phyloP scores from a whole-genome alignment of 768 basidiomycete species.

The Termitomyces sp. region DNA sequence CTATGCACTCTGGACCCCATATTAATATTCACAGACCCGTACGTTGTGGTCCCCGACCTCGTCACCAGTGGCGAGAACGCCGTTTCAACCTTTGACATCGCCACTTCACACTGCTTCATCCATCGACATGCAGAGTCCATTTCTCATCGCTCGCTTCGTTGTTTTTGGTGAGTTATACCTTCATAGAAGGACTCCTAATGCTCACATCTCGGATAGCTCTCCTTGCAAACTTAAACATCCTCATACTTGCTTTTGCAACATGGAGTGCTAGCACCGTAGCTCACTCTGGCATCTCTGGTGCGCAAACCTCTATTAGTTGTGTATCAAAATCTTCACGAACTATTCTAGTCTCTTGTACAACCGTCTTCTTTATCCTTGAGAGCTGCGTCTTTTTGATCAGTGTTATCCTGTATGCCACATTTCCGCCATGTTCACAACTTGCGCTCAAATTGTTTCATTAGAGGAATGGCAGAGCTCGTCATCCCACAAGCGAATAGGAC shows the following conservation, averaged over 20 bases:
- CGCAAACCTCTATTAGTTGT: neutral
- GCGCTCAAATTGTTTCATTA: slow-evolving; percentile 5
- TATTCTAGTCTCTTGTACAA: slow-evolving; percentile 40
- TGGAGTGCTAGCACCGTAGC: slow-evolving; percentile 49
- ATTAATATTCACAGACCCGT: neutral
- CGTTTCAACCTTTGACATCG: slow-evolving; percentile 3
- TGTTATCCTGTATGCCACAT: slow-evolving; percentile 28
- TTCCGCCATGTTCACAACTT: neutral
- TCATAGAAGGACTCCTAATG: neutral
- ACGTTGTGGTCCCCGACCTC: slow-evolving; percentile 1
- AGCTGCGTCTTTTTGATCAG: slow-evolving; percentile 35
- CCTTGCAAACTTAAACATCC: slow-evolving; percentile 45
- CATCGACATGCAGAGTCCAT: slow-evolving; percentile 45
- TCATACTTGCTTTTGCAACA: slow-evolving; percentile 51
- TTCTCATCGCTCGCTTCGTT: slow-evolving; percentile 54
- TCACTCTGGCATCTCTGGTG: slow-evolving; percentile 34
- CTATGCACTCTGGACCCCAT: neutral
- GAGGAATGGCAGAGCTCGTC: slow-evolving; percentile 36
- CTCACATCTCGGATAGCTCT: slow-evolving; percentile 35
- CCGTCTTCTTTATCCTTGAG: slow-evolving; percentile 46
- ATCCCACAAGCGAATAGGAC: slow-evolving; percentile 31
- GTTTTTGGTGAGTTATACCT: slow-evolving; percentile 45
- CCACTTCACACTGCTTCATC: slow-evolving; percentile 1
- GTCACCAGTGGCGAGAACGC: slow-evolving; percentile 16
- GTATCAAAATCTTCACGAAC: neutral